Conservation (phyloP, 116 monocot genomes). For the Papilionanthe hybrid region DNA sequence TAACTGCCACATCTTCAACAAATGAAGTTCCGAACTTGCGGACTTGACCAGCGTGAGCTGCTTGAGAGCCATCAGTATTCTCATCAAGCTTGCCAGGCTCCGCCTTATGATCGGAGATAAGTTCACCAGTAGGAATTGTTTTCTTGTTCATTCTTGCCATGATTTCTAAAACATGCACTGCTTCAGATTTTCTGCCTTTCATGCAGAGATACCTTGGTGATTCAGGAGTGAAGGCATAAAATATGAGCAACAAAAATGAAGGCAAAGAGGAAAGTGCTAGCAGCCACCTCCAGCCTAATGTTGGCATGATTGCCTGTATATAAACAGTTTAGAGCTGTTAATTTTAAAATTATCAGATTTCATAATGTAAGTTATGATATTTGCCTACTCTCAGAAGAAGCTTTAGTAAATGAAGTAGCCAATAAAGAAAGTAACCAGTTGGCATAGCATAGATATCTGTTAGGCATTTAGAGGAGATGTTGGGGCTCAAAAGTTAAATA, state of each 20-base stretch:
- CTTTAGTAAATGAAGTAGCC: neutral
- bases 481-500: neutral
- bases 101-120: slow-evolving; percentile 35
- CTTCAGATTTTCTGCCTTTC: slow-evolving; percentile 56
- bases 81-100: slow-evolving; percentile 16
- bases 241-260: slow-evolving; percentile 72
- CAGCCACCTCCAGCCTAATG: slow-evolving; percentile 80
- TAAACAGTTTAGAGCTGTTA: neutral
- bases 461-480: neutral
- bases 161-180: slow-evolving; percentile 43
- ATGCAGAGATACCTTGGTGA: slow-evolving; percentile 86
- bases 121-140: slow-evolving; percentile 49
- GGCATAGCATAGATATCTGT: too few species aligned
- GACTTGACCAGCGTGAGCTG: neutral
- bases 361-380: neutral
- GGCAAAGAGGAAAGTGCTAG: slow-evolving; percentile 67
- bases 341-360: neutral
- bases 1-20: slow-evolving; percentile 17
- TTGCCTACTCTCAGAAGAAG: neutral
- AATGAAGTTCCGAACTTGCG: neutral
- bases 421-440: neutral
- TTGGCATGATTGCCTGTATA: slow-evolving; percentile 75
- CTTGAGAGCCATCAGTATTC: slow-evolving; percentile 6
- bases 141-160: slow-evolving; percentile 50
- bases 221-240: slow-evolving; percentile 59